Evolutionary conservation across 345 rosid genomes (phyloP), one percentile per base, ranked within the genome.

Genomic region (Litchi chinensis): DNA sequence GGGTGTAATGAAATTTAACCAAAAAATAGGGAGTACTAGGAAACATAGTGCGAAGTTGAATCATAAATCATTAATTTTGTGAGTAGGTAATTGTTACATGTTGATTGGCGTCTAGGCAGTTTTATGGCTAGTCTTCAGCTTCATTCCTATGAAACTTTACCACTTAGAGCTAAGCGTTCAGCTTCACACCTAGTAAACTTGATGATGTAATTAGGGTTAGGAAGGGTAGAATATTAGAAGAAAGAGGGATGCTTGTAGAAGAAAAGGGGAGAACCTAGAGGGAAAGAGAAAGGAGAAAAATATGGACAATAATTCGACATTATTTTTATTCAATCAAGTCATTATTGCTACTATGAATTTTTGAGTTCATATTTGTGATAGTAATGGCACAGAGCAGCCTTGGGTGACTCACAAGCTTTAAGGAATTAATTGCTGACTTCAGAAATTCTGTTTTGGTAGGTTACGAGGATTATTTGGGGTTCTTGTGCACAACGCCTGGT

Each of bases 401-500:
- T 65, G 68, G 10, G 13, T 40, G 44, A 32, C 69, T 12, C 8
- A 3, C 15, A 19, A 64, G 50, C 50, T 65, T 73, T 56, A 5
- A 10, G 12, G 18, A 19, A 79, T 37, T 63, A 32, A 40, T 57
- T 75, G 69, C 19, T 69, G 39, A 37, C 50, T n/a, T 37, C 0
- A 10, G 26, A 43, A 40, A 71, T 24, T 24, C 24, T 22, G 37
- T 3, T 64, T 75, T 77, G 78, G 40, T 73, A 97, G 99, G 98
- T 74, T 97, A 91, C 60, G 86, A 82, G 71, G 99, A 94, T 86
- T 97, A 97, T 78, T 62, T 94, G 82, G 98, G 95, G 8, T 97
- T 97, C 94, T 80, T 97, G 83, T 97, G 99, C 86, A 91, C 98
- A 46, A 97, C 99, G 6, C 93, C 99, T 0, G 98, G 99, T 12